Base-by-base conservation (phyloP, 108 stramenopile species). In the Conticribra guillardii region DNA sequence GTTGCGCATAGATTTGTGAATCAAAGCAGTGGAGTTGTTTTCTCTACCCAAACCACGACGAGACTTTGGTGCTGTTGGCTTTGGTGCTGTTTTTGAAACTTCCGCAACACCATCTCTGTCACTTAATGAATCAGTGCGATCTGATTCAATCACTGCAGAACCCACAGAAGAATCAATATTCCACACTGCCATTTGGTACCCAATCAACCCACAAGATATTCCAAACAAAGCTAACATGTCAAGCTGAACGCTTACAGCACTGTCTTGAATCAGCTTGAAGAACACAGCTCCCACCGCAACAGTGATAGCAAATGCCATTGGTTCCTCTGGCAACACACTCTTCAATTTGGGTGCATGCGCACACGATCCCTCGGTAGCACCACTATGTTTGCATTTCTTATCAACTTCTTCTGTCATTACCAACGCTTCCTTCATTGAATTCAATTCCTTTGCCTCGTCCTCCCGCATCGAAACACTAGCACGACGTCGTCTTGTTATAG, bases 191-290 rank as follows among this genome's bases (percentile, higher is more conserved):
- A 71, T 0, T 29, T 72, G 71, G 55, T 67, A 56, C 31, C 79
- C 79, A 65, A 80, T 61, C 34, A 80, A 29, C 9, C 44, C 66
- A 72, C 71, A 68, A 19, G 60, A 55, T 16, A 67, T 2, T 26
- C 70, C 58, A 44, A 72, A 63, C 14, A 54, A 11, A 16, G 49
- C 60, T 41, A 80, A 48, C 4, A 62, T 14, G 56, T 80, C 79
- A 18, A 73, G 37, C 24, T 67, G 68, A 2, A 78, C 33, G 4
- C 37, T 29, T 27, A 70, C 52, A 19, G 24, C 60, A 52, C 46
- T 47, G 50, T 23, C 60, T 69, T 72, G 50, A 9, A 80, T 3
- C 22, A 62, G 16, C 50, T 73, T 80, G 60, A 80, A 72, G 37
- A 69, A 50, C 22, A 67, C 21, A 0, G 48, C 50, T 16, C 79